Evolutionary conservation across 139 green algal species (phyloP).

Genomic region (Closterium sp.): DNA sequence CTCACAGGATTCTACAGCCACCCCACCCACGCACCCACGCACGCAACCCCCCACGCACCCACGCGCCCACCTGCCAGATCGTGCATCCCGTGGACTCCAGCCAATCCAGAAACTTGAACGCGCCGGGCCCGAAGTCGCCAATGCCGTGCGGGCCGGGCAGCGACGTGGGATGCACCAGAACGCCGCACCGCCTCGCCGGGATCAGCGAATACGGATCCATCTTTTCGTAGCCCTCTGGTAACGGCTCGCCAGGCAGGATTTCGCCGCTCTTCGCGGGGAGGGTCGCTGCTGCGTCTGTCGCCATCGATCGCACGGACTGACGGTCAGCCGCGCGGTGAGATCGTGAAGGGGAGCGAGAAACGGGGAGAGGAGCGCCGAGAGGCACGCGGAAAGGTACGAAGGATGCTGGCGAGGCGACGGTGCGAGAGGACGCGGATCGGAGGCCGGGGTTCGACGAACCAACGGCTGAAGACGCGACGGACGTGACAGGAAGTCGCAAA

Average conservation of each 20-base stretch:
- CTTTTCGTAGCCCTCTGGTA: background rate
- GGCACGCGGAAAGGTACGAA: background rate
- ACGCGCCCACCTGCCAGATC: conserved; percentile 62
- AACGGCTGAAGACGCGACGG: background rate
- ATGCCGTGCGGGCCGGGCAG: conserved; percentile 83
- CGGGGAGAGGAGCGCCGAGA: background rate
- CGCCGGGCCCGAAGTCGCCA: conserved; percentile 81
- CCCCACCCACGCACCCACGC: too few species aligned
- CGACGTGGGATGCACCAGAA: conserved; percentile 93
- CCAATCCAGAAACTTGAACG: conserved; percentile 88
- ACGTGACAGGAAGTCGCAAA: background rate
- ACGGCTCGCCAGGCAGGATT: background rate
- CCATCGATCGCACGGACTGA: background rate
- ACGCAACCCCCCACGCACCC: background rate
- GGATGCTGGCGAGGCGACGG: too few species aligned
- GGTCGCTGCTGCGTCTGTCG: background rate
- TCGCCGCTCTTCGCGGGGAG: background rate
- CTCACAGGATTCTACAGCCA: too few species aligned
- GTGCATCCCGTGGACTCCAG: conserved; percentile 66
- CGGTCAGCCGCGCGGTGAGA: background rate
- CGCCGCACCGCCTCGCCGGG: conserved; percentile 56
- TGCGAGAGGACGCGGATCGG: background rate
- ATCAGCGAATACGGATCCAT: background rate
- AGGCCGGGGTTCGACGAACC: background rate
- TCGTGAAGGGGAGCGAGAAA: background rate